phyloP scores from a whole-genome alignment of 192 early-diverging fungal genomes.

The Linnemannia hyalina region DNA sequence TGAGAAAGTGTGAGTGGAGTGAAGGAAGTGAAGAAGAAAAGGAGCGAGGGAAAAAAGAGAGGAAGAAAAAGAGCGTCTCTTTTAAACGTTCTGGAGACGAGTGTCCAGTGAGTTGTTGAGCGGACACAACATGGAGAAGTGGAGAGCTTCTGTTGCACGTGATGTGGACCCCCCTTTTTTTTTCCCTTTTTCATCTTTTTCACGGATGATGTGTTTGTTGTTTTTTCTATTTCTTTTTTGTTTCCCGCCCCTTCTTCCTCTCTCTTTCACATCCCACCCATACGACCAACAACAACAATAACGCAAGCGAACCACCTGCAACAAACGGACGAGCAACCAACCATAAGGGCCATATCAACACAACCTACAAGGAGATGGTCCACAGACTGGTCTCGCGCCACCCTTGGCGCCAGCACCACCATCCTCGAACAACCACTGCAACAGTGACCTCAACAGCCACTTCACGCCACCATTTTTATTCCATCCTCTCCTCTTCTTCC shows the following conservation, averaged over 20 bases:
- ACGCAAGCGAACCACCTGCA: background rate
- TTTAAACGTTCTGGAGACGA: background rate
- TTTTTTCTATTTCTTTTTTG: background rate
- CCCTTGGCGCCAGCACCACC: slow-evolving; percentile 29
- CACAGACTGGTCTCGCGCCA: slow-evolving; percentile 38
- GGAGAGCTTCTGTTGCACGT: background rate
- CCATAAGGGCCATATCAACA: background rate
- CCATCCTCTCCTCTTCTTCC: background rate
- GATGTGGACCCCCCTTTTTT: background rate
- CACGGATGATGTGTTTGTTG: background rate
- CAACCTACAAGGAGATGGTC: slow-evolving; percentile 13
- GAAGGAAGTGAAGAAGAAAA: slow-evolving; percentile 12
- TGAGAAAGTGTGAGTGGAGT: background rate
- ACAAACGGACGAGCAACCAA: background rate
- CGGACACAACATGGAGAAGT: background rate
- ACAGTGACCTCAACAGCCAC: background rate
- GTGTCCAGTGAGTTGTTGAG: background rate
- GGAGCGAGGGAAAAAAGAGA: background rate
- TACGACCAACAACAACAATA: background rate
- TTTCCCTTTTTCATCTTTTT: background rate
- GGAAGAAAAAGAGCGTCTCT: background rate
- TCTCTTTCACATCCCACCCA: background rate
- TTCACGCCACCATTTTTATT: slow-evolving; percentile 11
- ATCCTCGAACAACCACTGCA: background rate
- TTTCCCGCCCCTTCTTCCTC: background rate